These are phyloP conservation scores for Pezicula rhizophila DNA, from an alignment of 2,329 filamentous ascomycete species.

Conservation along the genomic window DNA sequence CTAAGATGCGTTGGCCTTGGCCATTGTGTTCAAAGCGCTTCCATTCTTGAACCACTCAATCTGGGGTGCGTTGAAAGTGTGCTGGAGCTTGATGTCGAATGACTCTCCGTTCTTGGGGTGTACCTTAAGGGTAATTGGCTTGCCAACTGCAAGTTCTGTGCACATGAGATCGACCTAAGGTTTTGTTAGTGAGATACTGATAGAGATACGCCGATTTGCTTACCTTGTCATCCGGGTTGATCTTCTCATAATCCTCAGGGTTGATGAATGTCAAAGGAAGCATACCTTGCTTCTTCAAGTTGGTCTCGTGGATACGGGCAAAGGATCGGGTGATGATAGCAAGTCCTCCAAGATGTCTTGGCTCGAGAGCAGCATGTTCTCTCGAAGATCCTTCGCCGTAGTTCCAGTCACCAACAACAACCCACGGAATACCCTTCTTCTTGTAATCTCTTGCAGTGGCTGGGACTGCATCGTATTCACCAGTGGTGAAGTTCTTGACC, in stretches of 20 bases:
- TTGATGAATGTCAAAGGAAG: constrained; percentile 93
- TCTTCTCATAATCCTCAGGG: constrained; percentile 96
- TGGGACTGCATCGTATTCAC: constrained; percentile 81
- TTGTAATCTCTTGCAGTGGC: constrained; percentile 98
- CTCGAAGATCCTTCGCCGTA: constrained; percentile 96
- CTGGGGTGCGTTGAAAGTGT: constrained; percentile 98
- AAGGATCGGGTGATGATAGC: constrained; percentile 95
- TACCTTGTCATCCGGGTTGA: constrained; percentile 82
- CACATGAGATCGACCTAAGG: constrained; percentile 68
- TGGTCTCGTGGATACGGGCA: constrained; percentile 99
- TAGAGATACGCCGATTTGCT: neutral
- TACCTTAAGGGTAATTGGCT: constrained; percentile 86
- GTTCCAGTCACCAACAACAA: constrained; percentile 99
- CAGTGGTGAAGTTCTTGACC: constrained; percentile 83
- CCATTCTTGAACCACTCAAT: constrained; percentile 99
- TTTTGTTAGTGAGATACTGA: constrained; percentile 8
- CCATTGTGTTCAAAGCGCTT: constrained; percentile 97
- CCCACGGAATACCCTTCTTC: constrained; percentile 92
- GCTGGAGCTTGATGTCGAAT: constrained; percentile 78
- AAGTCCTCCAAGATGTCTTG: constrained; percentile 91
- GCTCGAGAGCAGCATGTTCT: constrained; percentile 97
- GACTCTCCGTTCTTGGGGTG: constrained; percentile 81
- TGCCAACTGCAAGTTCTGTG: constrained; percentile 85
- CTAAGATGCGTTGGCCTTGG: constrained; percentile 49
- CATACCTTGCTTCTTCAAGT: constrained; percentile 99